Conservation (phyloP, 371 early-diverging fungal genomes). For the Coemansia linderi region DNA sequence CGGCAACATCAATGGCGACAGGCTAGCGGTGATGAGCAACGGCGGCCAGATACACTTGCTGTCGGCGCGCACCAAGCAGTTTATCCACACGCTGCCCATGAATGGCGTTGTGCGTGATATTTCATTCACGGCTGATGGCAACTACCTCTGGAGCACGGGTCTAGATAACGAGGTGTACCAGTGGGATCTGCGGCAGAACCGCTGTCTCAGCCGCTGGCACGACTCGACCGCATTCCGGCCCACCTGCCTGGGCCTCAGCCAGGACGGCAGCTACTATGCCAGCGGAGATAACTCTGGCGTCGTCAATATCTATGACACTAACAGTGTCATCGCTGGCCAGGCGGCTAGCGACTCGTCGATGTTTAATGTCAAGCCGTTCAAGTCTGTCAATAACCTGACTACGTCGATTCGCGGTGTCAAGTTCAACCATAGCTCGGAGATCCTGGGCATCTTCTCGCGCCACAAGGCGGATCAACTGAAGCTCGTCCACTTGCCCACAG, state of each 20-base stretch:
- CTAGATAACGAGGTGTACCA: conserved; percentile 70
- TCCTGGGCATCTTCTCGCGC: conserved; percentile 75
- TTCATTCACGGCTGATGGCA: conserved; percentile 67
- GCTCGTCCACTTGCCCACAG: conserved; percentile 77
- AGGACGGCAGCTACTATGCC: conserved; percentile 55
- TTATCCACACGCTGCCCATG: conserved; percentile 83
- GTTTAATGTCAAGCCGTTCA: conserved; percentile 67
- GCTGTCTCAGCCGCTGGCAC: conserved; percentile 71
- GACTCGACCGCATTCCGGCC: conserved; percentile 84
- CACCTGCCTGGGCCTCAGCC: conserved; percentile 69
- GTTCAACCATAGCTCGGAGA: conserved; percentile 84
- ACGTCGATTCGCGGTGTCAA: conserved; percentile 70
- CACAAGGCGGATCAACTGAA: conserved; percentile 73
- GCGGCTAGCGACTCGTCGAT: conserved; percentile 24
- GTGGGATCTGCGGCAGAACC: conserved; percentile 68
- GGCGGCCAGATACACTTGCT: conserved; percentile 82
- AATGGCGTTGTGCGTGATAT: conserved; percentile 73
- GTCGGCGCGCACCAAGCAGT: conserved; percentile 75
- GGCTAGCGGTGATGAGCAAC: conserved; percentile 73
- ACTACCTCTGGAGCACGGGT: conserved; percentile 67
- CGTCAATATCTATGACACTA: conserved; percentile 81
- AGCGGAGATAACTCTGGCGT: conserved; percentile 80
- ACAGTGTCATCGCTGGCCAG: background rate
- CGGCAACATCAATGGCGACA: conserved; percentile 63
- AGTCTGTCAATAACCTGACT: conserved; percentile 79